Conservation (phyloP, 371 early-diverging fungal species). For the Mucor lusitanicus region DNA sequence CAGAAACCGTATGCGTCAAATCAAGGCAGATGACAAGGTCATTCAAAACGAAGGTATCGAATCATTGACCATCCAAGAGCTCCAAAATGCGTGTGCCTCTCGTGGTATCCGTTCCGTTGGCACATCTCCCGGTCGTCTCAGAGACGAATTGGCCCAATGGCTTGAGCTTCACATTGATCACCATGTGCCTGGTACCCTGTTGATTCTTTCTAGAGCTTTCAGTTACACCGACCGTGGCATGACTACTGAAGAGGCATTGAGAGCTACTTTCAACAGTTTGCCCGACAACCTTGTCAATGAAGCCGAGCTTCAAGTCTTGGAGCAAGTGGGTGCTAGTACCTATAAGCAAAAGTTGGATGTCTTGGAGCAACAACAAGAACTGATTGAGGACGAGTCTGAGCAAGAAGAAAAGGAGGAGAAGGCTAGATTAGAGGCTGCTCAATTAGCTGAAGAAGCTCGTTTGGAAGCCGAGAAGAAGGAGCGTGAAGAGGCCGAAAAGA, state of each 20-base stretch:
- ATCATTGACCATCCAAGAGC: constrained; percentile 78
- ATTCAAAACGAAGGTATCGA: constrained; percentile 92
- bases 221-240: constrained; percentile 73
- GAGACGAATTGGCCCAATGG: constrained; percentile 92
- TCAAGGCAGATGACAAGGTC: constrained; percentile 89
- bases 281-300: constrained; percentile 89
- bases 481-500: constrained; percentile 35
- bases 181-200: constrained; percentile 89
- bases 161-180: constrained; percentile 90
- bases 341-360: constrained; percentile 92
- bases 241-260: constrained; percentile 80
- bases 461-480: constrained; percentile 46
- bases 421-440: constrained; percentile 48
- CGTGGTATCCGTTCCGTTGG: constrained; percentile 92
- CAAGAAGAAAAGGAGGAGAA: constrained; percentile 65
- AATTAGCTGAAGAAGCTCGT: constrained; percentile 36
- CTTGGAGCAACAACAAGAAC: constrained; percentile 92
- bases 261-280: constrained; percentile 90
- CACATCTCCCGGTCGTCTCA: constrained; percentile 84
- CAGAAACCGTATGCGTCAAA: constrained; percentile 80
- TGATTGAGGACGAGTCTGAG: constrained; percentile 89
- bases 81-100: constrained; percentile 85
- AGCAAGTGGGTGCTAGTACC: constrained; percentile 87
- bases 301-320: constrained; percentile 86
- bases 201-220: constrained; percentile 92